phyloP scores from a whole-genome alignment of 1,284 basidiomycete genomes.

The Amylostereum areolatum region DNA sequence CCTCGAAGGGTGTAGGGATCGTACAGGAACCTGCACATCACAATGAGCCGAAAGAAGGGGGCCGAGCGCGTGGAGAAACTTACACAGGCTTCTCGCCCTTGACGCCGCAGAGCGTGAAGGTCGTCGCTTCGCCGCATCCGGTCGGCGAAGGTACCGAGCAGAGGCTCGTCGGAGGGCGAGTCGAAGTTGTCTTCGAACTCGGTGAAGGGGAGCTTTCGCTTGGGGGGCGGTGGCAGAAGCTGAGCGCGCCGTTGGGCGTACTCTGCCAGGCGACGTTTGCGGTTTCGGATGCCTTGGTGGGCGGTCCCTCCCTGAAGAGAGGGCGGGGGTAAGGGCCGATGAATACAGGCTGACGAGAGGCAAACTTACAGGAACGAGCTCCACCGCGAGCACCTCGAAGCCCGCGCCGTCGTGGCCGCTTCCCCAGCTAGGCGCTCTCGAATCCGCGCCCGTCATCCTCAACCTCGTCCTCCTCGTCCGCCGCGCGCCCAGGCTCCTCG shows the following conservation, averaged over 20 bases:
- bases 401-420: slow-evolving; percentile 71
- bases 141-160: background rate
- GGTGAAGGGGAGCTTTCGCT: slow-evolving; percentile 19
- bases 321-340: slow-evolving; percentile 4
- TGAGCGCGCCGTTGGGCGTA: slow-evolving; percentile 54
- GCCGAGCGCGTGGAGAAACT: background rate
- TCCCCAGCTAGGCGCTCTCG: slow-evolving; percentile 66
- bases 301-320: slow-evolving; percentile 37
- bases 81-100: slow-evolving; percentile 4
- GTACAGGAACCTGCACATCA: slow-evolving; percentile 48
- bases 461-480: slow-evolving; percentile 36
- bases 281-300: slow-evolving; percentile 48
- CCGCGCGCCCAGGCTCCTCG: slow-evolving; percentile 20
- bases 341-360: slow-evolving; percentile 4
- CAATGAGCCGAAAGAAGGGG: background rate
- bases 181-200: slow-evolving; percentile 11
- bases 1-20: slow-evolving; percentile 39
- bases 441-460: slow-evolving; percentile 57
- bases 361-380: slow-evolving; percentile 53
- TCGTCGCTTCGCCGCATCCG: background rate
- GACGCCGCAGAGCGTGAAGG: slow-evolving; percentile 3
- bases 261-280: slow-evolving; percentile 58
- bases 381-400: slow-evolving; percentile 58
- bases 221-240: slow-evolving; percentile 36
- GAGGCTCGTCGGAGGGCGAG: background rate